Evolutionary conservation across 164 flowering plant species (phyloP).

Genomic region (Magnolia changhungtana): DNA sequence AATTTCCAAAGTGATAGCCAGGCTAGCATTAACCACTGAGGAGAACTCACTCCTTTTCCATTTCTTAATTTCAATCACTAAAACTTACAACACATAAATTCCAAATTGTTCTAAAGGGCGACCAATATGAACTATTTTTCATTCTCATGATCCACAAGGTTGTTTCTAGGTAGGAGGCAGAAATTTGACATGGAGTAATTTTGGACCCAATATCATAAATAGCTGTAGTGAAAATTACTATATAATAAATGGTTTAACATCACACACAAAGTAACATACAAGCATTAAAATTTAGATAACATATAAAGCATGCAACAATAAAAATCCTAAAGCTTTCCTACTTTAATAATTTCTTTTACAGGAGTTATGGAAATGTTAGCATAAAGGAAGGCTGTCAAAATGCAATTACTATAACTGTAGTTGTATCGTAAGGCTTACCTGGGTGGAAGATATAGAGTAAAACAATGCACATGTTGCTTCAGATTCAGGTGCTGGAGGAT

Average conservation of each 20-base stretch:
- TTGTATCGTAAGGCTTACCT: slow-evolving; percentile 36
- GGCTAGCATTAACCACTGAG: no score
- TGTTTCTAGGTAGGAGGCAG: no score
- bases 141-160: no score
- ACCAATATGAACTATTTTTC: no score
- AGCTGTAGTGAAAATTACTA: background rate
- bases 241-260: background rate
- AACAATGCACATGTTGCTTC: slow-evolving; percentile 88
- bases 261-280: background rate
- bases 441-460: slow-evolving; percentile 93
- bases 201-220: no score
- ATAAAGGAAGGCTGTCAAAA: background rate
- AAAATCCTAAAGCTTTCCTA: background rate
- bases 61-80: no score
- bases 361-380: background rate
- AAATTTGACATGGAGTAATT: no score
- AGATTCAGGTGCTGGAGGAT: slow-evolving; percentile 77
- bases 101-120: no score
- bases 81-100: no score
- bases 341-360: background rate
- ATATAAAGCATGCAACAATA: background rate
- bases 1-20: no score
- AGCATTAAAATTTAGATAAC: background rate
- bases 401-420: background rate
- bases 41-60: no score